Percentiles rank a stretch among this genome's conserved stretches.
Conservation (phyloP, 257 asterid species). For the Coffea canephora region DNA sequence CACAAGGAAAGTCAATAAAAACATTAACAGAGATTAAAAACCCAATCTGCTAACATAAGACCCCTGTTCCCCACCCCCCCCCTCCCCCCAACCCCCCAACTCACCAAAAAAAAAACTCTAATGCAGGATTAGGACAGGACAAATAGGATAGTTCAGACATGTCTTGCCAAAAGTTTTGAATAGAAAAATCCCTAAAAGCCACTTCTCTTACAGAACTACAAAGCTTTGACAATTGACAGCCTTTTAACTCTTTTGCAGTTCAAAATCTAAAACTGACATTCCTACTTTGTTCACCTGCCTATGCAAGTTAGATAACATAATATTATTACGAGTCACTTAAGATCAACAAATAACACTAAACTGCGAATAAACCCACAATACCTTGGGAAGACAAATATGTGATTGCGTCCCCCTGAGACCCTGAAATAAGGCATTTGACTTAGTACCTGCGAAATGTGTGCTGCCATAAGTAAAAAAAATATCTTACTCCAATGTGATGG, state of each 20-base stretch:
- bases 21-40: neutral
- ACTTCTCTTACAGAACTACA: neutral
- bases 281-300: constrained; percentile 1
- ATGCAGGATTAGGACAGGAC: neutral
- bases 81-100: neutral
- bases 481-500: neutral
- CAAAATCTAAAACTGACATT: neutral
- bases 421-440: constrained; percentile 97
- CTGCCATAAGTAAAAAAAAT: neutral
- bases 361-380: constrained; percentile 25
- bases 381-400: constrained; percentile 94
- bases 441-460: constrained; percentile 72
- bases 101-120: neutral
- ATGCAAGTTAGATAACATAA: constrained; percentile 6
- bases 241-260: neutral
- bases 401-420: constrained; percentile 90
- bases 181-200: neutral
- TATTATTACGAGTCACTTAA: constrained; percentile 5
- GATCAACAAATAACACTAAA: constrained; percentile 10
- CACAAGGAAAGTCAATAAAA: neutral
- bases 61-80: neutral
- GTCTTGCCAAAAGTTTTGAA: neutral
- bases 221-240: neutral
- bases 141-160: neutral
- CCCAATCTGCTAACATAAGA: neutral